Evolutionary conservation across 805 yeast species (phyloP), one percentile per base, ranked within the genome.

Genomic region (Tetrapisispora nanseiensis): DNA sequence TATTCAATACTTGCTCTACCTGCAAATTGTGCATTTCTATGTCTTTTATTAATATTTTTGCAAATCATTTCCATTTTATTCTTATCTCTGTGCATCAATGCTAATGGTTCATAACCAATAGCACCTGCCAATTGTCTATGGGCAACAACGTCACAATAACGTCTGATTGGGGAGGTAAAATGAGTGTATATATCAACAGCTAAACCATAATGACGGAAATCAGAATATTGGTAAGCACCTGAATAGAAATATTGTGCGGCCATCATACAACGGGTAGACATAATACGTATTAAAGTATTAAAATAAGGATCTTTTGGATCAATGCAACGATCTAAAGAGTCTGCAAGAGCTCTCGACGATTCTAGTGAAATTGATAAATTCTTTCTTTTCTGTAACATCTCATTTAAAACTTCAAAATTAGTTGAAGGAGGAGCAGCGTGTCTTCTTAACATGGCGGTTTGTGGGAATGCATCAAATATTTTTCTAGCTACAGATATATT

Each of bases 241-340:
- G 95, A 77, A 10, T 94, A 80, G 67, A 92, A 92, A 59, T 92
- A 92, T 60, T 90, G 97, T 2, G 99, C 99, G 2, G 98, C 95
- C 83, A 87, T 86, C 98, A 92, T 92, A 66, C 97, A 90, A 55
- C 99, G 75, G 0, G 99, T 92, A 7, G 97, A 92, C 95, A 92
- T 82, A 50, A 92, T 92, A 63, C 99, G 80, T 6, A 90, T 71
- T 53, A 92, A 71, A 0, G 97, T 92, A 64, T 92, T 92, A 74
- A 92, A 86, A 58, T 86, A 92, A 6, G 89, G 82, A 62, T 92
- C 97, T 0, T 75, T 57, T 20, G 80, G 75, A 62, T 90, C 97
- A 27, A 68, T 76, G 64, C 96, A 86, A 44, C 85, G 72, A 59
- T 92, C 98, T 40, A 92, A 70, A 16, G 97, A 87, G 55, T 89